Conservation (phyloP, 2,329 filamentous ascomycete species). For the Pezicula rhizophila region DNA sequence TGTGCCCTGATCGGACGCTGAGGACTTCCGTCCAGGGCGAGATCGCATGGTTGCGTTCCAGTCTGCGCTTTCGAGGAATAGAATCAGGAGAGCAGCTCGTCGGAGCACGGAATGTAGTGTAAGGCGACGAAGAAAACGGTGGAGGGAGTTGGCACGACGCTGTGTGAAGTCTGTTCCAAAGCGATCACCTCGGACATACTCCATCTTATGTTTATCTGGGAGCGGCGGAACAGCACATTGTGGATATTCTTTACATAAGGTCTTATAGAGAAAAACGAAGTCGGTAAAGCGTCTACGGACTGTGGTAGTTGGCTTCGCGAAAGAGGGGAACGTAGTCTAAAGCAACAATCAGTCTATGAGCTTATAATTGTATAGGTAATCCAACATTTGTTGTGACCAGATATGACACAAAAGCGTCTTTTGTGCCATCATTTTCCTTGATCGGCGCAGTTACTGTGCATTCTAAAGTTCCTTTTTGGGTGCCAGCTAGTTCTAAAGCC, state of each 20-base stretch:
- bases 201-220: conserved; percentile 98
- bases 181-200: conserved; percentile 92
- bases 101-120: conserved; percentile 85
- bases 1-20: conserved; percentile 39
- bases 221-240: conserved; percentile 89
- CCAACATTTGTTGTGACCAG: conserved; percentile 81
- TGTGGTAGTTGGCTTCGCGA: conserved; percentile 71
- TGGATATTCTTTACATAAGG: conserved; percentile 79
- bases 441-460: conserved; percentile 77
- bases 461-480: conserved; percentile 71
- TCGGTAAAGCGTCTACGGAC: conserved; percentile 94
- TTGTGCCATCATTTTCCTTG: conserved; percentile 95
- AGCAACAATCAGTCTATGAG: conserved; percentile 9
- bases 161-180: conserved; percentile 91
- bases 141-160: conserved; percentile 80
- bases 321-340: conserved; percentile 89
- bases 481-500: conserved; percentile 49
- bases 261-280: conserved; percentile 94
- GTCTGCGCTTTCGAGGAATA: conserved; percentile 86
- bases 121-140: conserved; percentile 82
- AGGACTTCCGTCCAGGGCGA: conserved; percentile 60
- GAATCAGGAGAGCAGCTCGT: conserved; percentile 73
- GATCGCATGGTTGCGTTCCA: conserved; percentile 96
- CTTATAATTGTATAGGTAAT: conserved; percentile 8
- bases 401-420: conserved; percentile 95